Base-by-base conservation (phyloP, 2,329 filamentous ascomycete species). In the Scedosporium dehoogii region DNA sequence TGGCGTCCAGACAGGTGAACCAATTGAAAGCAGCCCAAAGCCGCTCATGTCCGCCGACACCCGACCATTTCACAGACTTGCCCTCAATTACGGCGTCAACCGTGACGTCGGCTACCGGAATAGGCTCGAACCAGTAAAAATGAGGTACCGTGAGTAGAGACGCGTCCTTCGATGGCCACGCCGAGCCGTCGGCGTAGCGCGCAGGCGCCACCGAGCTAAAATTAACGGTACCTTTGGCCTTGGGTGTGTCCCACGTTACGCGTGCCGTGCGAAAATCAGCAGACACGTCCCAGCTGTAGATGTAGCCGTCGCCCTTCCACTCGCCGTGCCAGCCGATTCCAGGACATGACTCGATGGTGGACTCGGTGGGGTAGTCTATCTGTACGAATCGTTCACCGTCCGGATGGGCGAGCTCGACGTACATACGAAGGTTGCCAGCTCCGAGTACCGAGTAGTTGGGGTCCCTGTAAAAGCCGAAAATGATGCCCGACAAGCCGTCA, bases 401-500 rank as follows among this genome's bases (percentile, higher is more conserved):
- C 3, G 64, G 41, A n/a, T 67, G 66, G 1, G 61, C 65, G 44
- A 71, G 66, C 59, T 71, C 69, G 23, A 66, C 55, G 27, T 61
- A 68, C 23, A 69, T 59, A 18, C 70, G 68, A 5, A 72, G 63
- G 57, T 71, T 72, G 1, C 69, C 69, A 0, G 67, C 64, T 1
- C 70, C 69, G 3, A 72, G 60, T 59, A 72, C 65, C 1, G 69
- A 62, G 60, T 69, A 72, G 60, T 68, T 70, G 2, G 70, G 67
- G 55, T 71, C 70, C 3, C 70, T 67, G 58, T 70, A 72, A 63
- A 71, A 69, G 27, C 70, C 70, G 33, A 72, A 68, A 12, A 68
- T 63, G 60, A 71, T 67, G 1, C 67, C 58, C 25, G 65, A 60
- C 44, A 59, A 65, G 1, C 68, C 70, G 46, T 69, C 66, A 2